These are phyloP conservation scores for Trichophyton rubrum DNA, from an alignment of 2,329 filamentous ascomycete genomes.

Conservation along the genomic window DNA sequence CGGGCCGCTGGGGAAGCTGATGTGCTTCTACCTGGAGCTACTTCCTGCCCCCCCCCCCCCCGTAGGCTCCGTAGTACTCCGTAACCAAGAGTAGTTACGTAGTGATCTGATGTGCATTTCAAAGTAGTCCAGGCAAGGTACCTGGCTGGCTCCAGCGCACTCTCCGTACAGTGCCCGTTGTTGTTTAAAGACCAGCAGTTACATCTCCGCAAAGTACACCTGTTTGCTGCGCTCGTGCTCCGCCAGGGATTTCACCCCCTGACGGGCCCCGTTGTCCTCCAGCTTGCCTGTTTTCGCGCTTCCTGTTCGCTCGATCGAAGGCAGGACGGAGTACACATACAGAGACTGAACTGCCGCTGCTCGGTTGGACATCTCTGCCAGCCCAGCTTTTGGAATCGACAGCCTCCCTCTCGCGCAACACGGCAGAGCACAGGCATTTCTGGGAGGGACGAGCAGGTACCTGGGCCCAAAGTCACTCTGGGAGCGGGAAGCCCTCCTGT, in stretches of 20 bases:
- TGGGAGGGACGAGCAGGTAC: background rate
- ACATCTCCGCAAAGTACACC: conserved; percentile 2
- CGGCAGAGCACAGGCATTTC: background rate
- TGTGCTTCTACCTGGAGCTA: background rate
- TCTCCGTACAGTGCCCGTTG: too few relatives aligned
- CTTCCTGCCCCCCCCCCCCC: background rate
- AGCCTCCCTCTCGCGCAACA: background rate
- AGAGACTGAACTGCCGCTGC: too few relatives aligned
- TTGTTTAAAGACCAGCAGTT: background rate
- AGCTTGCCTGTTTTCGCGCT: background rate
- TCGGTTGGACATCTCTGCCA: too few relatives aligned
- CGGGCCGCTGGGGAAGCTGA: background rate
- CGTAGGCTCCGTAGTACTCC: background rate
- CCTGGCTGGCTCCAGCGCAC: background rate
- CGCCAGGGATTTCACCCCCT: background rate
- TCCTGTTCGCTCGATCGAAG: background rate
- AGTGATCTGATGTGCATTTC: background rate
- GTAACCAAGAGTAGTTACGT: background rate
- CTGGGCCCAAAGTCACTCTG: background rate
- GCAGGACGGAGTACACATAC: too few relatives aligned
- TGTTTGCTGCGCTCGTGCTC: conserved; percentile 2
- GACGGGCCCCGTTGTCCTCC: background rate
- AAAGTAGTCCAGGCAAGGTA: background rate
- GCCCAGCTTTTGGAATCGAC: background rate
- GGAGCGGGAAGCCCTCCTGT: background rate